Percentiles rank a stretch among this genome's conserved stretches.
Conservation (phyloP, 805 yeast genomes). For the Ascoidea tarda region DNA sequence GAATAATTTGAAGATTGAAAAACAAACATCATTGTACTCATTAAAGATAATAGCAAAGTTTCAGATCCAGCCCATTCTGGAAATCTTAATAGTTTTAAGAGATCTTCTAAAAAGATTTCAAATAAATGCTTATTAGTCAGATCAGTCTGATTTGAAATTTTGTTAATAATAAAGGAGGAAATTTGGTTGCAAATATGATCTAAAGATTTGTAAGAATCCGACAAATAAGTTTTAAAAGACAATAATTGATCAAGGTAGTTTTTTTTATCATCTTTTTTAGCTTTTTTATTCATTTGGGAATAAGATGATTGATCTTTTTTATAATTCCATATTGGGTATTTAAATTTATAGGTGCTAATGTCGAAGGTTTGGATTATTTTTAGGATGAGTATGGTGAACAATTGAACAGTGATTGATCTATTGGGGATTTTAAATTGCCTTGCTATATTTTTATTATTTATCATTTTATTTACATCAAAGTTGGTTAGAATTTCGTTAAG, state of each 20-base stretch:
- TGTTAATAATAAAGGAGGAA: constrained; percentile 14
- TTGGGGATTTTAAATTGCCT: constrained; percentile 26
- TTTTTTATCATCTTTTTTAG: constrained; percentile 6
- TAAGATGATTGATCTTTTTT: constrained; percentile 6
- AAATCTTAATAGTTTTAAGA: constrained; percentile 28
- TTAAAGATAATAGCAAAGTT: constrained; percentile 28
- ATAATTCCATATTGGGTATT: constrained; percentile 3
- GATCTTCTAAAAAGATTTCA: constrained; percentile 44
- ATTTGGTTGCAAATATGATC: constrained; percentile 7
- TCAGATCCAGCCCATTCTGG: constrained; percentile 59
- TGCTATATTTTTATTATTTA: constrained; percentile 27
- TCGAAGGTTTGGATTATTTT: constrained; percentile 27
- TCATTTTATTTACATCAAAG: constrained; percentile 26
- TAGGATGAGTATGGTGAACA: constrained; percentile 31
- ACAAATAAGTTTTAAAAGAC: constrained; percentile 11
- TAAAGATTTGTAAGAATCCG: constrained; percentile 11
- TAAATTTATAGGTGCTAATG: constrained; percentile 11
- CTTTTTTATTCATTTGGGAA: constrained; percentile 8
- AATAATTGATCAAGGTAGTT: constrained; percentile 10
- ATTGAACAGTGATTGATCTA: constrained; percentile 34
- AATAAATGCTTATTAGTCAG: constrained; percentile 22
- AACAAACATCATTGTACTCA: constrained; percentile 26
- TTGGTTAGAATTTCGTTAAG: constrained; percentile 43
- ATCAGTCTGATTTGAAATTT: constrained; percentile 20
- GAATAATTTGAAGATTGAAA: constrained; percentile 24